These are phyloP conservation scores for Zasmidium angulare DNA, from an alignment of 2,329 filamentous ascomycete genomes.

Conservation along the genomic window DNA sequence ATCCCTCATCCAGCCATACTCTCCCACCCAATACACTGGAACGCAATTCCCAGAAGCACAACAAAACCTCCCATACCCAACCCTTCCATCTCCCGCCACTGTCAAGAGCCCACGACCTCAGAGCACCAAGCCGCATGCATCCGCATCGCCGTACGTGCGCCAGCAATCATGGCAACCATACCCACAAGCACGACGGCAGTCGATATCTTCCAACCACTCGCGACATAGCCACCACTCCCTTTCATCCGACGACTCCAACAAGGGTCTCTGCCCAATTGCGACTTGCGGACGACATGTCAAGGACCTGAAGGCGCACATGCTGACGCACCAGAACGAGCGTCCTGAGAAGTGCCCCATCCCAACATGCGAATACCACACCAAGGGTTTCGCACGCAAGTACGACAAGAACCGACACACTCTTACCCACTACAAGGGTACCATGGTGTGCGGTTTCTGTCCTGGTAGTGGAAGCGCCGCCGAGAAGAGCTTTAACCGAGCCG, in stretches of 20 bases:
- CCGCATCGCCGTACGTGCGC: constrained; percentile 67
- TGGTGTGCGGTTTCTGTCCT: constrained; percentile 94
- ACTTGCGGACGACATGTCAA: constrained; percentile 87
- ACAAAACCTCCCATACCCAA: constrained; percentile 43
- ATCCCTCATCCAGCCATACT: constrained; percentile 56
- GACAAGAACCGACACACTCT: constrained; percentile 94
- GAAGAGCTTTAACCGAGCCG: constrained; percentile 93
- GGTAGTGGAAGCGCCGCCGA: constrained; percentile 84
- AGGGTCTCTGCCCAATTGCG: constrained; percentile 73
- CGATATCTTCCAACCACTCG: constrained; percentile 70
- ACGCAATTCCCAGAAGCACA: constrained; percentile 45
- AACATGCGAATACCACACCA: constrained; percentile 87
- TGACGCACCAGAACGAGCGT: constrained; percentile 86
- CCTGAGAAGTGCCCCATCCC: constrained; percentile 93
- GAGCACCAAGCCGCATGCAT: constrained; percentile 44
- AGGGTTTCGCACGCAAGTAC: constrained; percentile 92
- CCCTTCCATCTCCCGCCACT: constrained; percentile 63
- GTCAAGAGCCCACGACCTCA: constrained; percentile 50
- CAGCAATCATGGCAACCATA: constrained; percentile 57
- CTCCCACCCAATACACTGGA: constrained; percentile 41
- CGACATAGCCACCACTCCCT: constrained; percentile 52
- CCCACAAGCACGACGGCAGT: constrained; percentile 58
- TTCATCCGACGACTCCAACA: constrained; percentile 52
- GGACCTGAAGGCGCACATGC: constrained; percentile 89
- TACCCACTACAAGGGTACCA: constrained; percentile 95